Percentiles rank a stretch among this genome's conserved stretches.
phyloP scores from a whole-genome alignment of 2,329 filamentous ascomycete species.

The Tolypocladium endophyticum region DNA sequence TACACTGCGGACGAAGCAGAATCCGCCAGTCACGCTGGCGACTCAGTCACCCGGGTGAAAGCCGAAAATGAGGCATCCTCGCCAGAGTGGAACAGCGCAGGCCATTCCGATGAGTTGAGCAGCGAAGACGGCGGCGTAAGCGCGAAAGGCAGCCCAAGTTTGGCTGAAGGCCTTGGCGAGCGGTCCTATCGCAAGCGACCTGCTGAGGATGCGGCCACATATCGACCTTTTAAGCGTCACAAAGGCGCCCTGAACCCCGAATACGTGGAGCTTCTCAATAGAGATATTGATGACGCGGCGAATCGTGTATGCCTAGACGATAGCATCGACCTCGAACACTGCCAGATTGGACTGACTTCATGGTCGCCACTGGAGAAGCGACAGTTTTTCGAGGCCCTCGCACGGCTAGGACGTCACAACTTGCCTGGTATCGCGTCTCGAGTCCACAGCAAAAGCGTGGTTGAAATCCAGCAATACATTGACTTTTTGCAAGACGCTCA shows the following conservation, averaged over 20 bases:
- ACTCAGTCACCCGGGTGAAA: neutral
- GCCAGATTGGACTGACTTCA: conserved; percentile 55
- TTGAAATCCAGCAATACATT: conserved; percentile 66
- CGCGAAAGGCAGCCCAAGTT: neutral
- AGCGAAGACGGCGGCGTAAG: conserved; percentile 1
- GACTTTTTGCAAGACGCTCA: conserved; percentile 44
- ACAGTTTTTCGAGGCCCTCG: conserved; percentile 55
- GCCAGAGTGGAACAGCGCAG: neutral
- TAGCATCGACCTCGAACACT: conserved; percentile 21
- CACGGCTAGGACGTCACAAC: conserved; percentile 53
- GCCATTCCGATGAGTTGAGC: neutral
- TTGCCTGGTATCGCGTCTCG: conserved; percentile 49
- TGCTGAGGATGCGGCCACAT: conserved; percentile 11
- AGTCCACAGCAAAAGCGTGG: conserved; percentile 59
- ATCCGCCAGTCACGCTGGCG: neutral
- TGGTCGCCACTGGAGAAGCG: conserved; percentile 69
- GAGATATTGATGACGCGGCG: conserved; percentile 44
- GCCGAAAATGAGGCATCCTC: neutral
- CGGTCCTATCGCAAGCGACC: conserved; percentile 18
- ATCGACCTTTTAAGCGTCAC: conserved; percentile 33
- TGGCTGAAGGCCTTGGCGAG: conserved; percentile 2
- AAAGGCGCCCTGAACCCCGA: conserved; percentile 30
- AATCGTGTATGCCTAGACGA: conserved; percentile 21
- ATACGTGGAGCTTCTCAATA: conserved; percentile 44
- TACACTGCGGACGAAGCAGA: conserved; percentile 3